Evolutionary conservation across 768 basidiomycete genomes (phyloP).

Genomic region (Clitopilus passeckerianus): DNA sequence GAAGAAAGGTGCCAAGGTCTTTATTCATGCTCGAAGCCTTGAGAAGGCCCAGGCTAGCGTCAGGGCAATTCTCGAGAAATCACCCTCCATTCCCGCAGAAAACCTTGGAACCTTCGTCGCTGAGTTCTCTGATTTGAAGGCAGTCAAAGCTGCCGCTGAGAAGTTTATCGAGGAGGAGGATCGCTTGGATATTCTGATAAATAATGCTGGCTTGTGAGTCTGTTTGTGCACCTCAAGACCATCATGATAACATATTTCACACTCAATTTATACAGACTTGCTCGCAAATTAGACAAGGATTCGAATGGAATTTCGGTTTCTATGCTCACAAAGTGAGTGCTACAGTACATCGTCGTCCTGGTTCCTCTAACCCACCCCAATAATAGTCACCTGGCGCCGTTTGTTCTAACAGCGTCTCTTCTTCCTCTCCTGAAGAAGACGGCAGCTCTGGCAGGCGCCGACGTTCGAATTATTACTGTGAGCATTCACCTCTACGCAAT

Average conservation of each 20-base stretch:
- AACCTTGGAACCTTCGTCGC: background rate
- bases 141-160: conserved; percentile 4
- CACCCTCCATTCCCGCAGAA: background rate
- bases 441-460: conserved; percentile 31
- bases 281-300: background rate
- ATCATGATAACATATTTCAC: background rate
- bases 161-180: background rate
- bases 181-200: conserved; percentile 9
- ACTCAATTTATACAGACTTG: background rate
- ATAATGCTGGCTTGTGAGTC: conserved; percentile 7
- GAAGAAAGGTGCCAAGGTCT: conserved; percentile 19
- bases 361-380: too few relatives aligned
- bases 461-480: conserved; percentile 44
- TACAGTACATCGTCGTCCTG: too few relatives aligned
- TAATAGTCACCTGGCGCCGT: conserved; percentile 38
- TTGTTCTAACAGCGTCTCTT: conserved; percentile 41
- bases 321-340: background rate
- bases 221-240: background rate
- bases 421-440: conserved; percentile 44
- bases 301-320: background rate
- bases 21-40: conserved; percentile 16
- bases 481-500: too few relatives aligned
- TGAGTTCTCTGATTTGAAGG: conserved; percentile 2
- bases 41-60: conserved; percentile 1
- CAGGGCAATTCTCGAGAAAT: background rate